Base-by-base conservation (phyloP, 805 yeast species). In the Schwanniomyces sp. region DNA sequence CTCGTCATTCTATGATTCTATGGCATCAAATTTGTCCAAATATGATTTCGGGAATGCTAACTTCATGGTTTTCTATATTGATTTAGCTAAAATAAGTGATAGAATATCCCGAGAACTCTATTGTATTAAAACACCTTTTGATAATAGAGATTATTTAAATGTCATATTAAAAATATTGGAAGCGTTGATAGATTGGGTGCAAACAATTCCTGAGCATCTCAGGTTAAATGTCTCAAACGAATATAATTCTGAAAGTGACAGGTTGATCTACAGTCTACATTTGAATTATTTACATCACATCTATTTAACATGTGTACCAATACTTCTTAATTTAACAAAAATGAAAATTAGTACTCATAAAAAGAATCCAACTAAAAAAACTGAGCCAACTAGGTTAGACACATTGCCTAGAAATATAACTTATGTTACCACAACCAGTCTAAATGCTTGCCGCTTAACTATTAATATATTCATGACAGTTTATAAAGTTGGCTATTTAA, bases 281-380 rank as follows among this genome's bases (percentile, higher is more conserved):
- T 57, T 63, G 47, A 64, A 64, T 39, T 62, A 63, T 42, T 49
- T 62, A 5, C 69, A 64, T 48, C 64, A 61, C 41, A 56, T 64
- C 3, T 58, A 62, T 40, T 47, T 64, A 25, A 53, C 63, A 1
- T 56, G 59, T 36, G 55, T 64, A 17, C 69, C 69, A 3, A 55
- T 63, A 2, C 26, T 62, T 17, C 21, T 63, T 4, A 55, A 63
- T 44, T 54, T 62, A 28, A 58, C 58, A 7, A 59, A 56, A 41
- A 32, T 52, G 8, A 54, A 49, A 17, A 54, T 63, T 7, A 34
- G 48, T 4, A 40, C 52, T 16, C 55, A 38, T 41, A 52, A 28
- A 5, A 27, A 18, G 18, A 36, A 41, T 11, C 29, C 28, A 3
- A 26, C 34, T 5, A 26, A 12, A 3, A 21, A 32, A 5, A 26